Conservation (phyloP, 352 stramenopile species). For the Aphanomyces astaci region DNA sequence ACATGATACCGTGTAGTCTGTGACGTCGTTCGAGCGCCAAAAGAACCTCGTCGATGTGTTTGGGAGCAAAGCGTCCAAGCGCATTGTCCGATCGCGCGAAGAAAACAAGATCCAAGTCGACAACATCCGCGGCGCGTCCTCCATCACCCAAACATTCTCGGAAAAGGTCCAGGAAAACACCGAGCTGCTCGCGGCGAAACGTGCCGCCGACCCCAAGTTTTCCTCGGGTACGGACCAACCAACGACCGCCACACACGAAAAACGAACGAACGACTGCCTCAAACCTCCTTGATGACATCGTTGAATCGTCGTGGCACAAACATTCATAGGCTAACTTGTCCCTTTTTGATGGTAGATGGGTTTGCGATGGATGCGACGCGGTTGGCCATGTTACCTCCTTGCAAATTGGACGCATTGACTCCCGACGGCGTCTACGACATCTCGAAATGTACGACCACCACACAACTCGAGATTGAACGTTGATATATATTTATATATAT, state of each 20-base stretch:
- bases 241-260: too few relatives aligned
- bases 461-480: neutral
- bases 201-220: slow-evolving; percentile 43
- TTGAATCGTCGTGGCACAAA: too few relatives aligned
- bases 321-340: too few relatives aligned
- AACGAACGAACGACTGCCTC: too few relatives aligned
- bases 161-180: slow-evolving; percentile 63
- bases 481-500: too few relatives aligned
- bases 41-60: slow-evolving; percentile 72
- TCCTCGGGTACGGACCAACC: slow-evolving; percentile 29
- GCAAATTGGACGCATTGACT: slow-evolving; percentile 62
- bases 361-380: slow-evolving; percentile 26
- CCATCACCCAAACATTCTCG: slow-evolving; percentile 59
- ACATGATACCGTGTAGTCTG: slow-evolving; percentile 39
- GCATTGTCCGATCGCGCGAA: slow-evolving; percentile 72
- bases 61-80: slow-evolving; percentile 76
- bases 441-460: slow-evolving; percentile 52
- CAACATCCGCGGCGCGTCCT: slow-evolving; percentile 62
- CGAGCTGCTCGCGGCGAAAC: slow-evolving; percentile 41
- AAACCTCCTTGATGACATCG: too few relatives aligned
- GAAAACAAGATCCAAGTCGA: slow-evolving; percentile 75
- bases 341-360: neutral
- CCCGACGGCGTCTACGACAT: slow-evolving; percentile 72
- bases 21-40: slow-evolving; percentile 59
- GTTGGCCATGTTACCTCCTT: slow-evolving; percentile 56